Evolutionary conservation across 1,284 basidiomycete species (phyloP), one percentile per base, ranked within the genome.

Genomic region (Fomes fomentarius): DNA sequence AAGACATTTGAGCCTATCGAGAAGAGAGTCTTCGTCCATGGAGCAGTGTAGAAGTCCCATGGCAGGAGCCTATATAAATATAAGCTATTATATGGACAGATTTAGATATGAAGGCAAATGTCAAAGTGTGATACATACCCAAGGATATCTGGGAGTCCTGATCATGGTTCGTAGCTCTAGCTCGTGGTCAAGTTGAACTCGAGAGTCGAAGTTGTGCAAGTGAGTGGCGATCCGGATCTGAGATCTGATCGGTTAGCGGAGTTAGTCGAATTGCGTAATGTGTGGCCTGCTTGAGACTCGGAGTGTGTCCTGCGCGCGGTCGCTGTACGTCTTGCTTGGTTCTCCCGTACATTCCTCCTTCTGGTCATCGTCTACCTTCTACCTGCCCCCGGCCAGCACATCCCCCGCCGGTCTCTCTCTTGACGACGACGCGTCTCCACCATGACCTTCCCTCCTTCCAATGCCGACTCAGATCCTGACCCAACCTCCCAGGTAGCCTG

Each of bases 401-500:
- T 24, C 24, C 21, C 42, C n/a, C 28, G 46, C 22, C 33, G n/a
- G 3, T 14, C 22, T n/a, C n/a, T 14, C 4, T 19, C 45, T 50
- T 50, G 28, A 30, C 47, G 28, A 24, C 33, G 28, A 46, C 40
- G n/a, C 41, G 37, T 21, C 48, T 19, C 52, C 45, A 24, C 33
- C 51, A 77, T 77, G 71, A 77, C 85, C 66, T 80, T 85, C 66
- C 78, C 83, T n/a, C n/a, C n/a, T 47, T 75, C 82, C 57, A 74
- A 76, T 62, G 74, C 76, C 17, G 82, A 85, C 66, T 73, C 77
- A 17, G 85, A 89, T 69, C 81, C 85, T 11, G 81, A 90, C 67
- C 85, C 87, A 11, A 89, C 86, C 1, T 85, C 83, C 10, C 89
- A 89, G 68, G 83, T 90, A 47, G 70, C 89, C 35, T 91, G 89